These are phyloP conservation scores for Novakomyces olei DNA, from an alignment of 805 yeast species.

Conservation along the genomic window DNA sequence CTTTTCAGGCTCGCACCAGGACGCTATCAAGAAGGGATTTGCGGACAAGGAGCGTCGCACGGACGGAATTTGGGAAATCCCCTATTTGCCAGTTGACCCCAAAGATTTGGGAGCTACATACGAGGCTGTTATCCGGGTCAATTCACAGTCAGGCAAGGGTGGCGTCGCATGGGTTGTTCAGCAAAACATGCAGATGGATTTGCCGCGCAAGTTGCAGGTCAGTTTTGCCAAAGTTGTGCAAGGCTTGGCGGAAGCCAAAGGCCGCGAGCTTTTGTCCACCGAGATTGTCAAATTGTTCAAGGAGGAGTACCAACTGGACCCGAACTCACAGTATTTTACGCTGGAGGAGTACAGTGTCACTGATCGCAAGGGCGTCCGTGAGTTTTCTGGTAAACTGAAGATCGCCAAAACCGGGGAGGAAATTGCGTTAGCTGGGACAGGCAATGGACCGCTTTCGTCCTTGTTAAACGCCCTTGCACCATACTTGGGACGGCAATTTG, in stretches of 20 bases:
- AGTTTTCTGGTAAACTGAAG: not conserved
- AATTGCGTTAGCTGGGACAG: conserved; percentile 33
- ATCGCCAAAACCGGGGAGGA: conserved; percentile 18
- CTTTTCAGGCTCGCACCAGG: conserved; percentile 71
- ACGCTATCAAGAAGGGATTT: conserved; percentile 71
- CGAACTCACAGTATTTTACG: conserved; percentile 11
- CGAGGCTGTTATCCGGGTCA: conserved; percentile 77
- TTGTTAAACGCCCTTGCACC: conserved; percentile 38
- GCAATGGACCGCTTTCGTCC: conserved; percentile 71
- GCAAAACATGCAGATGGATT: conserved; percentile 50
- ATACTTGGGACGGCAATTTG: conserved; percentile 27
- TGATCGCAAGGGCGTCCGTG: conserved; percentile 20
- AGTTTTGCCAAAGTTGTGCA: conserved; percentile 56
- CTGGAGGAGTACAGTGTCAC: conserved; percentile 28
- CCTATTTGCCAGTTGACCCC: conserved; percentile 70
- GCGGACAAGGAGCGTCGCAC: conserved; percentile 16
- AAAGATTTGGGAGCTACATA: conserved; percentile 70
- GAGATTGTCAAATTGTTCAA: conserved; percentile 50
- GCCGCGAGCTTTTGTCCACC: conserved; percentile 42
- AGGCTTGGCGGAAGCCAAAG: conserved; percentile 41
- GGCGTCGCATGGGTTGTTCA: conserved; percentile 77
- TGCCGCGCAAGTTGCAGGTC: conserved; percentile 62
- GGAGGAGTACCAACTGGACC: conserved; percentile 28
- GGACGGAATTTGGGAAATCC: conserved; percentile 39
- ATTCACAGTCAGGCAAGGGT: conserved; percentile 74